A percentile compares a stretch with the other conserved stretches of the same genome.
phyloP scores from a whole-genome alignment of 495 filamentous ascomycete genomes.

The Peziza echinospora region DNA sequence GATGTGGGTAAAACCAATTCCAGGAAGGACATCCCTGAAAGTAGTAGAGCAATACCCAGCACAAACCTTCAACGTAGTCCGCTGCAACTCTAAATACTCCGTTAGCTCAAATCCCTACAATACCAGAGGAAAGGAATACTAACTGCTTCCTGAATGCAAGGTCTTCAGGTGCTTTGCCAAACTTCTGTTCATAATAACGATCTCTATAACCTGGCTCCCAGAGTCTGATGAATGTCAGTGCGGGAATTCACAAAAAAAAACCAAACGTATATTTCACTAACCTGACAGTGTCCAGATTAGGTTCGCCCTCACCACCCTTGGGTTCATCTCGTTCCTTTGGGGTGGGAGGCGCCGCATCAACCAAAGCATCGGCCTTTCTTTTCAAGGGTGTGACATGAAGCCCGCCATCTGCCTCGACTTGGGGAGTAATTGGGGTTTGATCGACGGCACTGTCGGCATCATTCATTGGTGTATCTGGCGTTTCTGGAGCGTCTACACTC shows the following conservation, averaged over 20 bases:
- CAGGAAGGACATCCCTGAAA: slow-evolving; percentile 95
- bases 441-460: background rate
- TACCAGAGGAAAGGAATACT: background rate
- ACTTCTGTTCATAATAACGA: slow-evolving; percentile 94
- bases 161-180: slow-evolving; percentile 62
- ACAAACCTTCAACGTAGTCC: slow-evolving; percentile 87
- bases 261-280: too few relatives aligned
- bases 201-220: slow-evolving; percentile 94
- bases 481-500: too few relatives aligned
- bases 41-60: slow-evolving; percentile 95
- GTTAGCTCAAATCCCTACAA: background rate
- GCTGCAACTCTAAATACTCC: slow-evolving; percentile 48
- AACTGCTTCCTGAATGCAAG: slow-evolving; percentile 61
- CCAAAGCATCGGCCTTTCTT: slow-evolving; percentile 25
- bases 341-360: background rate
- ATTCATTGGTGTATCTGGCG: background rate
- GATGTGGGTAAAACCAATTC: slow-evolving; percentile 98
- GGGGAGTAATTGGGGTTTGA: background rate
- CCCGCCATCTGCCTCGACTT: background rate
- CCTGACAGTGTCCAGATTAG: slow-evolving; percentile 60
- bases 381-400: slow-evolving; percentile 23
- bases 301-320: slow-evolving; percentile 30
- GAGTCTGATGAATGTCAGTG: too few relatives aligned
- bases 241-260: too few relatives aligned
- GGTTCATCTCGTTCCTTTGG: background rate